Conservation (phyloP, 305 asterid species). For the Solanum hybrid region DNA sequence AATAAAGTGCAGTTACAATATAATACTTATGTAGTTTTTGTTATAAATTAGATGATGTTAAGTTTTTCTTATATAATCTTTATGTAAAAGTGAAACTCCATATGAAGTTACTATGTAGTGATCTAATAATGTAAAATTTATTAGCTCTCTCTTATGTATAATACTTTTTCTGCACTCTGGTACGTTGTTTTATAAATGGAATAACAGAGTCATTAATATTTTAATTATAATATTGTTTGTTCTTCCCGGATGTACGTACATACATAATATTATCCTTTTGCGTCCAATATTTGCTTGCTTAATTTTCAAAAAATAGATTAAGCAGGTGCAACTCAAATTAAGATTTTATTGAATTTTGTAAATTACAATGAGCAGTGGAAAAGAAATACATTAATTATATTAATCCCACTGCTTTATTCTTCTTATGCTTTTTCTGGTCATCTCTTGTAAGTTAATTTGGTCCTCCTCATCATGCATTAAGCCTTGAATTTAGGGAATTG, state of each 20-base stretch:
- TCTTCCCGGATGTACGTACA: too few relatives aligned
- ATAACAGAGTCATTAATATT: neutral
- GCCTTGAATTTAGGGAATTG: slow-evolving; percentile 7
- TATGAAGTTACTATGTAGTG: too few relatives aligned
- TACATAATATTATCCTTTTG: too few relatives aligned
- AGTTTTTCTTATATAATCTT: neutral
- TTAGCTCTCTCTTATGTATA: neutral
- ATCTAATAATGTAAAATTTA: too few relatives aligned
- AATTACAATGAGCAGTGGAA: neutral
- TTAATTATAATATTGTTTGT: neutral
- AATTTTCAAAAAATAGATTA: neutral
- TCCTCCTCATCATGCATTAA: neutral
- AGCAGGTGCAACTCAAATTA: neutral
- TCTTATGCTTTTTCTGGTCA: neutral
- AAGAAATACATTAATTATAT: neutral
- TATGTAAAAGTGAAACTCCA: neutral
- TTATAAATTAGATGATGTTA: neutral
- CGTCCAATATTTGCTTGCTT: neutral
- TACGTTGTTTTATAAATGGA: neutral
- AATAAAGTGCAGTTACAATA: neutral
- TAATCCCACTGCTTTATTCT: neutral
- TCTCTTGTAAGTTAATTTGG: neutral
- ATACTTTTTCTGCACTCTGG: neutral
- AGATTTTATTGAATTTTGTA: neutral
- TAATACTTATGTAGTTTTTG: neutral